Evolutionary conservation across 1,284 basidiomycete species (phyloP).

Genomic region (Ceratobasidium sp.): DNA sequence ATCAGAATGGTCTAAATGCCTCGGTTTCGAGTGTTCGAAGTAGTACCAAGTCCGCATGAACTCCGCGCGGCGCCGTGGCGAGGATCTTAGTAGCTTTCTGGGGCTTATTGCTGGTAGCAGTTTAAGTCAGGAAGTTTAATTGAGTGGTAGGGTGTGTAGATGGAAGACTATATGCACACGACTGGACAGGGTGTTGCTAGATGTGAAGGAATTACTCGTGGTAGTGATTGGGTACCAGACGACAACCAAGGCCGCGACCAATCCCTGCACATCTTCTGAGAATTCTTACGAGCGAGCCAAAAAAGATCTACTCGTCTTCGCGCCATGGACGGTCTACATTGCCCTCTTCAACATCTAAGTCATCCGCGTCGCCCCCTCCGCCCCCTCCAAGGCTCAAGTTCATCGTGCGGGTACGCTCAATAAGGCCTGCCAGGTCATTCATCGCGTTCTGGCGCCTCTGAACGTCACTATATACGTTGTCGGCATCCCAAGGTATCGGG

Average conservation of each 20-base stretch:
- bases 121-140: too few relatives aligned
- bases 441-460: slow-evolving; percentile 34
- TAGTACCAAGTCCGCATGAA: too few relatives aligned
- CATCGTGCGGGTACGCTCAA: slow-evolving; percentile 52
- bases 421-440: slow-evolving; percentile 39
- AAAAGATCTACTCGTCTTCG: slow-evolving; percentile 47
- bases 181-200: not conserved
- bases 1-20: too few relatives aligned
- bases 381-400: slow-evolving; percentile 53
- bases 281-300: not conserved
- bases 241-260: not conserved
- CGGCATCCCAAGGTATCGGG: slow-evolving; percentile 56
- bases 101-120: too few relatives aligned
- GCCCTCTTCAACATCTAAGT: slow-evolving; percentile 53
- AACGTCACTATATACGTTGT: slow-evolving; percentile 35
- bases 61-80: too few relatives aligned
- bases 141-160: too few relatives aligned
- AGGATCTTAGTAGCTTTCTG: too few relatives aligned
- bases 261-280: not conserved
- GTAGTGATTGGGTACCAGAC: not conserved
- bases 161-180: too few relatives aligned
- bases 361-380: slow-evolving; percentile 45
- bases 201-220: not conserved
- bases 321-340: slow-evolving; percentile 63
- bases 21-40: too few relatives aligned